These are phyloP conservation scores for Geotrichum histeridarum DNA, from an alignment of 1,139 yeast species.

Conservation along the genomic window DNA sequence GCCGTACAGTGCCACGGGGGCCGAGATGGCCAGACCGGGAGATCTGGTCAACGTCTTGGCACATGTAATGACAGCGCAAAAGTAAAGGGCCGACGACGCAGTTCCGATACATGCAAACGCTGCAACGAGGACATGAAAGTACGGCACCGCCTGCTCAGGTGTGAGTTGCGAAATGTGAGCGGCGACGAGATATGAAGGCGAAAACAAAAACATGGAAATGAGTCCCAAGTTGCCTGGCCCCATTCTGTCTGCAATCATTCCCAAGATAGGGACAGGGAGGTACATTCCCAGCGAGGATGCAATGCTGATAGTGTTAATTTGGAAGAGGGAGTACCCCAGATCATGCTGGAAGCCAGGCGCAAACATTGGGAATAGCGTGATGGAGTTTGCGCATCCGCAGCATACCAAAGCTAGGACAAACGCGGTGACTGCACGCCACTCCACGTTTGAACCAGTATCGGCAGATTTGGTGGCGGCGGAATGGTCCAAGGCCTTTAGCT, in stretches of 20 bases:
- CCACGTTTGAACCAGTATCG: background rate
- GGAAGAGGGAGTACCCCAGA: conserved; percentile 59
- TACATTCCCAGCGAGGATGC: conserved; percentile 78
- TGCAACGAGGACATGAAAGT: conserved; percentile 20
- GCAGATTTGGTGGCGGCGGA: background rate
- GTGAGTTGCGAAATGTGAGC: conserved; percentile 29
- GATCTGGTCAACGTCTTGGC: conserved; percentile 72
- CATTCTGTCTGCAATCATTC: conserved; percentile 75
- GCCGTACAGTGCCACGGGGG: conserved; percentile 87
- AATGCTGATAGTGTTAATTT: conserved; percentile 74
- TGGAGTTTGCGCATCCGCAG: conserved; percentile 77
- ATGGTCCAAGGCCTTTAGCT: background rate
- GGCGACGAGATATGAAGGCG: conserved; percentile 67
- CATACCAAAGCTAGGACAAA: conserved; percentile 23
- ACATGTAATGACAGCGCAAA: conserved; percentile 73
- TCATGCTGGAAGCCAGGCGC: conserved; percentile 60
- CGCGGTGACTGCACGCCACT: conserved; percentile 16
- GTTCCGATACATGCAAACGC: conserved; percentile 61
- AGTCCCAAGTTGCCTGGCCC: conserved; percentile 75
- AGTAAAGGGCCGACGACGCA: conserved; percentile 77
- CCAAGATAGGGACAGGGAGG: conserved; percentile 74
- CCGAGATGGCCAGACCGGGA: conserved; percentile 76
- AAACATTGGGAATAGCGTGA: conserved; percentile 72
- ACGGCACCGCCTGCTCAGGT: conserved; percentile 8
- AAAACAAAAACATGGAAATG: conserved; percentile 56